A percentile compares a stretch with the other conserved stretches of the same genome.
These are phyloP conservation scores for Mycocalia duriaeana DNA, from an alignment of 1,284 basidiomycete genomes.

Conservation along the genomic window DNA sequence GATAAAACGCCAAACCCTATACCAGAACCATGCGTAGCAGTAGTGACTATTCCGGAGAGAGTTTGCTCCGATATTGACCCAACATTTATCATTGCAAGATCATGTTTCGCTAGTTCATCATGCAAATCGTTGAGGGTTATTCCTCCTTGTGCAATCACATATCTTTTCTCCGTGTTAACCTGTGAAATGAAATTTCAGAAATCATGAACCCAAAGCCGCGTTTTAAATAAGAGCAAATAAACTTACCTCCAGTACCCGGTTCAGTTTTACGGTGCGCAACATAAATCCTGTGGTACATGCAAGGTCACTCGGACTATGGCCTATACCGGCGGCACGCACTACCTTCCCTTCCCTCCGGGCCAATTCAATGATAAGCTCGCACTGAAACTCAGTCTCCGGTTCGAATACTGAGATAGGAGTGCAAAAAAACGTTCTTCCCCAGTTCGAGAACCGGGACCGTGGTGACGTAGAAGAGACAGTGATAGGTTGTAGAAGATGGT, in stretches of 20 bases:
- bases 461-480: slow-evolving; percentile 41
- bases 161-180: slow-evolving; percentile 70
- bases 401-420: slow-evolving; percentile 68
- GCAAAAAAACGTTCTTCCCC: slow-evolving; percentile 67
- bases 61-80: slow-evolving; percentile 98
- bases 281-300: slow-evolving; percentile 84
- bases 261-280: slow-evolving; percentile 70
- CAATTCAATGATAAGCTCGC: slow-evolving; percentile 78
- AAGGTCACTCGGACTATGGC: slow-evolving; percentile 91
- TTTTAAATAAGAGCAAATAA: slow-evolving; percentile 14
- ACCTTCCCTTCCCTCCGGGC: slow-evolving; percentile 70
- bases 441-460: slow-evolving; percentile 57
- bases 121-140: slow-evolving; percentile 78
- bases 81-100: slow-evolving; percentile 86
- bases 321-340: slow-evolving; percentile 83
- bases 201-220: too few relatives aligned
- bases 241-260: slow-evolving; percentile 70
- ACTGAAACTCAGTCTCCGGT: slow-evolving; percentile 71
- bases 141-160: slow-evolving; percentile 73
- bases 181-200: slow-evolving; percentile 25
- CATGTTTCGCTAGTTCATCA: slow-evolving; percentile 56
- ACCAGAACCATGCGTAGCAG: slow-evolving; percentile 93
- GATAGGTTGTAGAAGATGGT: slow-evolving; percentile 45
- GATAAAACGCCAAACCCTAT: slow-evolving; percentile 80
- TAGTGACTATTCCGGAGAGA: slow-evolving; percentile 89